These are phyloP conservation scores for Sarcodon aspratus DNA, from an alignment of 768 basidiomycete species.

Conservation along the genomic window DNA sequence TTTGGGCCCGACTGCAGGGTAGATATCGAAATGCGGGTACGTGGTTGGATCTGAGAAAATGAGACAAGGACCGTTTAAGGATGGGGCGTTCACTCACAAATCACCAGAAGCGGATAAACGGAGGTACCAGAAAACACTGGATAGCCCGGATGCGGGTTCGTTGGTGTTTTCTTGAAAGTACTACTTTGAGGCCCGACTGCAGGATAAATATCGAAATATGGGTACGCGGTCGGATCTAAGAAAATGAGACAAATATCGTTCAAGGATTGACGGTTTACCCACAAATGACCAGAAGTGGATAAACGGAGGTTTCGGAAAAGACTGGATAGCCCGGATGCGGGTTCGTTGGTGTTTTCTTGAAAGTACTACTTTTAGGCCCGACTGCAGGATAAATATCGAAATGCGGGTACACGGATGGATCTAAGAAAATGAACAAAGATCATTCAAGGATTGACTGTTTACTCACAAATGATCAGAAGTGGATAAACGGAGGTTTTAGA, in stretches of 20 bases:
- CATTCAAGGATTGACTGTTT: not conserved
- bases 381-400: slow-evolving; percentile 15
- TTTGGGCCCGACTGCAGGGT: slow-evolving; percentile 7
- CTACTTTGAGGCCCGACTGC: too few species aligned
- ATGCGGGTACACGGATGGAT: slow-evolving; percentile 18
- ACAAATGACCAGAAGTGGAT: too few species aligned
- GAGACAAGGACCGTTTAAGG: not conserved
- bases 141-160: too few species aligned
- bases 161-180: too few species aligned
- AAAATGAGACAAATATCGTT: too few species aligned
- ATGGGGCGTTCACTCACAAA: slow-evolving; percentile 11
- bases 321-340: too few species aligned
- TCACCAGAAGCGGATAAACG: slow-evolving; percentile 23
- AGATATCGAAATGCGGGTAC: slow-evolving; percentile 17
- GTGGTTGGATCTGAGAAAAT: slow-evolving; percentile 11
- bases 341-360: too few species aligned
- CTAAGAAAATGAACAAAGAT: slow-evolving; percentile 11
- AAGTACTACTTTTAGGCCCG: not conserved
- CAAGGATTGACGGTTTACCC: too few species aligned
- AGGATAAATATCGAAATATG: slow-evolving; percentile 18
- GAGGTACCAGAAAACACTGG: slow-evolving; percentile 16
- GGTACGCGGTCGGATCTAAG: slow-evolving; percentile 31
- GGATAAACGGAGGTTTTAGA: slow-evolving; percentile 25
- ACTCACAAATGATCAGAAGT: slow-evolving; percentile 17
- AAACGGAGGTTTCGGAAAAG: too few species aligned